Base-by-base conservation (phyloP, 306 rosid species). In the Ammopiptanthus mongolicus region DNA sequence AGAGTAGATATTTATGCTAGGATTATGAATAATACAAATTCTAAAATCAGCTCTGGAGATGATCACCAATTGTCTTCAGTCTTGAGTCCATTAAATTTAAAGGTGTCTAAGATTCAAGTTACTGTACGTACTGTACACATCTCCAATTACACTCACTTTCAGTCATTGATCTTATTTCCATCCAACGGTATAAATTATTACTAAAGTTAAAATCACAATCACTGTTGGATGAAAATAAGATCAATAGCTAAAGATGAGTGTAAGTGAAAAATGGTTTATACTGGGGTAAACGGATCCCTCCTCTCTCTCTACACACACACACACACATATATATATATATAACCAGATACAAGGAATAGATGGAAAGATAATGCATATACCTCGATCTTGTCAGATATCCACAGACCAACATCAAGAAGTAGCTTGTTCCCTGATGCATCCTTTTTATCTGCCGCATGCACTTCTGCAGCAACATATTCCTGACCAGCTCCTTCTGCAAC, bases 401-500 rank as follows among this genome's bases (percentile, higher is more conserved):
- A 95, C 1, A 75, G 87, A 78, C 98, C 97, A 76, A 87, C 86
- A 81, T 94, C 98, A 68, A 79, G 90, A 63, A 94, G 93, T 52
- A 91, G 91, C 82, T 71, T 88, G 83, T 90, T 94, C 81, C 98
- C 97, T 0, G 98, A 94, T 64, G 98, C 97, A 84, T 94, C 97
- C 73, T 87, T 94, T 77, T 71, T 73, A 39, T 46, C 83, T 47
- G 46, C 75, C 3, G 83, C 72, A 8, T 64, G 76, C 83, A 77
- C 71, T 25, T 91, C 96, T 63, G 78, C 84, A 57, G 91, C 86
- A 83, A 90, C 63, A 81, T 85, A 86, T 37, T 91, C 96, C 83
- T 91, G 93, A 58, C 98, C 97, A 31, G 98, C 96, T 80, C 98
- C 98, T 87, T 91, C 98, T 56, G 98, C 98, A 82, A 95, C 58